Evolutionary conservation across 176 grass and related monocot genomes (phyloP), one percentile per base, ranked within the genome.

Genomic region (Zizania latifolia): DNA sequence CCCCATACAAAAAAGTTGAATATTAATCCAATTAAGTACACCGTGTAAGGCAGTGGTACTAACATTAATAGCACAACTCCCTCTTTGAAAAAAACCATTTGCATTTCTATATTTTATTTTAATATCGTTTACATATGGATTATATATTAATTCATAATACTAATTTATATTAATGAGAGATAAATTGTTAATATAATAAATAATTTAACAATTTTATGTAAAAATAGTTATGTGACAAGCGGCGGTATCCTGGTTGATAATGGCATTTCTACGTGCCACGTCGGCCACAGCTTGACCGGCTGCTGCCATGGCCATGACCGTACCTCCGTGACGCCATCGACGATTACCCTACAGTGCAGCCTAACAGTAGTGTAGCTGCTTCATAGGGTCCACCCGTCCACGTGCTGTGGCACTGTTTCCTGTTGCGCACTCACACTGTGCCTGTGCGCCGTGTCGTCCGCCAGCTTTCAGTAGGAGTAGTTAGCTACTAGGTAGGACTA

Each of bases 321-420:
- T 53, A 53, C 48, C n/a, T 53, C 41, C 24, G 22, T 16, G 68
- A 58, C 27, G 38, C 53, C 54, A 53, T 70, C 34, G 16, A 30
- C 62, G 33, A 67, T 17, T 55, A 3, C 30, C 23, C 61, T 55
- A 54, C 62, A 68, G 46, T 67, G 4, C 14, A 15, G 15, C 53
- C 6, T 11, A 2, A 58, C 53, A 48, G 63, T 22, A 48, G 63
- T 22, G 13, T 2, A 1, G 5, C 53, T 10, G 64, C 2, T 2
- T 0, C 5, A 0, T 0, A 24, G 21, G 40, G 3, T 43, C 67
- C 11, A 12, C 30, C 8, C 10, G 22, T 61, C 70, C 62, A 74
- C 76, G 77, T 80, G 51, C 70, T 62, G 2, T 1, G 28, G 24
- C 40, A 75, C 77, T 74, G 83, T 74, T 72, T 36, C 28, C 19